These are phyloP conservation scores for Oenanthe sinensis DNA, from an alignment of 129 eudicot genomes.

Conservation along the genomic window DNA sequence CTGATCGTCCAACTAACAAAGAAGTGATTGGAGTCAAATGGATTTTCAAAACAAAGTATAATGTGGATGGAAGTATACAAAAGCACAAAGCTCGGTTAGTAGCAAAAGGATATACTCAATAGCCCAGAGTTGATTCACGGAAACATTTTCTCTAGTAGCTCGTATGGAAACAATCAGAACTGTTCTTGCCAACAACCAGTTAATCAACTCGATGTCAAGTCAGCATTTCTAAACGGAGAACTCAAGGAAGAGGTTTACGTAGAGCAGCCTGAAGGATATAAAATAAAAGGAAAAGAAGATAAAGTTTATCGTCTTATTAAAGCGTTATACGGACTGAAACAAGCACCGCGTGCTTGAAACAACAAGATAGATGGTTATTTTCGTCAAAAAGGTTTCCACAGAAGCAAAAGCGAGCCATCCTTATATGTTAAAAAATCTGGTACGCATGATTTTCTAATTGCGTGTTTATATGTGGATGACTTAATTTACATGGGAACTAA, in stretches of 20 bases:
- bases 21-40: no score
- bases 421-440: not conserved
- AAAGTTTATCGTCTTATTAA: not conserved
- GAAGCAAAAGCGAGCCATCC: not conserved
- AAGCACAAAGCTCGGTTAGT: not conserved
- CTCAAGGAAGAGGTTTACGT: not conserved
- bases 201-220: not conserved
- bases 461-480: not conserved
- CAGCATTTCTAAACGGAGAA: not conserved
- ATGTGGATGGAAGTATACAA: not conserved
- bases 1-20: no score
- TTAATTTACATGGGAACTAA: not conserved
- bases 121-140: no score
- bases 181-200: no score
- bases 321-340: not conserved
- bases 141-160: no score
- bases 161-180: no score
- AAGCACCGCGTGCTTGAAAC: not conserved
- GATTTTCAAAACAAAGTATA: not conserved
- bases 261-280: not conserved
- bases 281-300: not conserved
- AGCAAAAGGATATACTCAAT: conserved; percentile 21
- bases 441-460: not conserved
- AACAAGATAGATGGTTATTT: not conserved
- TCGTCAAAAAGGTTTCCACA: not conserved